A percentile compares a stretch with the other conserved stretches of the same genome.
Conservation (phyloP, 139 green algal genomes). For the Haematococcus lacustris region DNA sequence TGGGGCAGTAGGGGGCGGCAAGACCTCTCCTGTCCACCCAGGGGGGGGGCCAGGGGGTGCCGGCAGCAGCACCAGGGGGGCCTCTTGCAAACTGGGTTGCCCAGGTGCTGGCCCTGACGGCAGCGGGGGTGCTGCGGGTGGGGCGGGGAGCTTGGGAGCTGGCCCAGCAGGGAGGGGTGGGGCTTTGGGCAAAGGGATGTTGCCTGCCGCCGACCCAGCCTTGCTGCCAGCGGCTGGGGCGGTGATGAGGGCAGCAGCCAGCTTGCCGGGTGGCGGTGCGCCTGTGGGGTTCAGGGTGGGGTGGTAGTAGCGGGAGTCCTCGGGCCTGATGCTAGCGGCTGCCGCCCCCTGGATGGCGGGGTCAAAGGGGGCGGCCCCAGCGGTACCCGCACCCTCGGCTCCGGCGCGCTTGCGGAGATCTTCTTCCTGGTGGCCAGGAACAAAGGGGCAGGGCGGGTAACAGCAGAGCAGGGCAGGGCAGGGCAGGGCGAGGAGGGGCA, state of each 20-base stretch:
- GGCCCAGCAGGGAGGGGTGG: slow-evolving; percentile 56
- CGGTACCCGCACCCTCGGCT: too few relatives aligned
- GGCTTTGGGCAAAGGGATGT: slow-evolving; percentile 45
- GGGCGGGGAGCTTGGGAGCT: slow-evolving; percentile 32
- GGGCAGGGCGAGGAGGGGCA: too few relatives aligned
- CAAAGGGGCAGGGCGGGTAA: too few relatives aligned
- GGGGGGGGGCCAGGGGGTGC: slow-evolving; percentile 9
- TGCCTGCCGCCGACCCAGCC: too few relatives aligned
- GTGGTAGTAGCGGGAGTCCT: slow-evolving; percentile 70
- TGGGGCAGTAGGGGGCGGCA: slow-evolving; percentile 23
- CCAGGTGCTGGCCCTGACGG: slow-evolving; percentile 14
- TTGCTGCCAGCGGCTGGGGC: too few relatives aligned
- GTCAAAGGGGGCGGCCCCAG: too few relatives aligned
- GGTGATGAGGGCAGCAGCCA: slow-evolving; percentile 8
- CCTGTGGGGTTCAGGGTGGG: slow-evolving; percentile 60
- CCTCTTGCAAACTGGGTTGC: neutral
- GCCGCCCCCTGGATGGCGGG: too few relatives aligned
- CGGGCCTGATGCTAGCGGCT: too few relatives aligned
- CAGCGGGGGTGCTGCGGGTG: slow-evolving; percentile 30
- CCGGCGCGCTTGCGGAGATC: too few relatives aligned
- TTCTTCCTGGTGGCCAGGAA: too few relatives aligned
- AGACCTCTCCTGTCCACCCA: neutral
- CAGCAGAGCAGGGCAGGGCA: too few relatives aligned
- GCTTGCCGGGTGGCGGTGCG: slow-evolving; percentile 44
- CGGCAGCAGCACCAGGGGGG: slow-evolving; percentile 9